Conservation (phyloP, 2,329 filamentous ascomycete genomes). For the Aspergillus niger region DNA sequence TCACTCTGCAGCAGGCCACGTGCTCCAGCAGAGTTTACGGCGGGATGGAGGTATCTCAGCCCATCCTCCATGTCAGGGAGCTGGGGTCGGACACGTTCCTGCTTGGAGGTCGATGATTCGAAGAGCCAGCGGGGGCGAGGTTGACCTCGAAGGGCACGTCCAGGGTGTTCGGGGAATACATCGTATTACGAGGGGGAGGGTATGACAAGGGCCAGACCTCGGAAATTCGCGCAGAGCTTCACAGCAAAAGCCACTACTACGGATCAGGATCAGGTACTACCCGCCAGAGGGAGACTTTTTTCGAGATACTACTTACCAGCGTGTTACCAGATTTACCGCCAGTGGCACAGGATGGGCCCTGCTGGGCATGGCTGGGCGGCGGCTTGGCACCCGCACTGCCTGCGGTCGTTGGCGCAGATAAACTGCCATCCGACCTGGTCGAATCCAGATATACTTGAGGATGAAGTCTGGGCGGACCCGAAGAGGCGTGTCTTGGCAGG, state of each 20-base stretch:
- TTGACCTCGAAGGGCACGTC: not conserved
- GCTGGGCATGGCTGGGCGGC: not conserved
- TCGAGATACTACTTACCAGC: too few relatives aligned
- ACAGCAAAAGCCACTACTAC: too few relatives aligned
- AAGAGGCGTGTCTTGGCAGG: not conserved
- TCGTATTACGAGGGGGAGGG: too few relatives aligned
- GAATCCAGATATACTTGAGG: too few relatives aligned
- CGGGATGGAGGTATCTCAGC: not conserved
- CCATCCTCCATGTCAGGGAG: not conserved
- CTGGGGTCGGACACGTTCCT: not conserved
- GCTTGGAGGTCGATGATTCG: not conserved
- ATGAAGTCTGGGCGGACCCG: not conserved
- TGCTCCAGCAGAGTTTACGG: not conserved
- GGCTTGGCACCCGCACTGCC: not conserved
- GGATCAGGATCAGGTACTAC: not conserved
- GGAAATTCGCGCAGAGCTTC: too few relatives aligned
- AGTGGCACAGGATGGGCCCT: not conserved
- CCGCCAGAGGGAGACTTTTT: not conserved
- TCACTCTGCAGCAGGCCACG: not conserved
- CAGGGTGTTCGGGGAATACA: not conserved
- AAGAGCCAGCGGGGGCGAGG: not conserved
- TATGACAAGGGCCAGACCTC: too few relatives aligned
- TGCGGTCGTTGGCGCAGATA: too few relatives aligned
- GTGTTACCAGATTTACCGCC: not conserved
- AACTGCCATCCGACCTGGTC: too few relatives aligned